These are phyloP conservation scores for Claviceps digitariae DNA, from an alignment of 2,329 filamentous ascomycete species.

Conservation along the genomic window DNA sequence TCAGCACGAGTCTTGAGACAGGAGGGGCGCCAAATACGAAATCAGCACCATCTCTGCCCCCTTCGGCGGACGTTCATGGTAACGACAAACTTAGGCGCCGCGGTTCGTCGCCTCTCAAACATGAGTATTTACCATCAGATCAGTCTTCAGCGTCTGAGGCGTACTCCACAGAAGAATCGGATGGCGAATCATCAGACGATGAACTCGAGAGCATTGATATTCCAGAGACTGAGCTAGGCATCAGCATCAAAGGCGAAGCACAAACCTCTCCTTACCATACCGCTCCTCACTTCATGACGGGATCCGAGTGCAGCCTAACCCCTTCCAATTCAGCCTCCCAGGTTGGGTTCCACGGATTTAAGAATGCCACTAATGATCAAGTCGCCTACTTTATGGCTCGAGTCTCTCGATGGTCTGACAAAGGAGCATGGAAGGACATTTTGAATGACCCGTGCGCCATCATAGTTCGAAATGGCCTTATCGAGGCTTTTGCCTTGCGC, in stretches of 20 bases:
- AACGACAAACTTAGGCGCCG: slow-evolving; percentile 46
- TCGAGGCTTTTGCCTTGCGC: slow-evolving; percentile 39
- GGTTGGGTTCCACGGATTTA: slow-evolving; percentile 40
- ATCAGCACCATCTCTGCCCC: slow-evolving; percentile 11
- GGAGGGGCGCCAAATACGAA: slow-evolving; percentile 1
- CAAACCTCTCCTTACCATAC: slow-evolving; percentile 19
- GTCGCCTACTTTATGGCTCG: slow-evolving; percentile 35
- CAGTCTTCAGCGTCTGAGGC: slow-evolving; percentile 42
- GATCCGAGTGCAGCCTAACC: slow-evolving; percentile 48
- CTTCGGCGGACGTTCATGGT: slow-evolving; percentile 26
- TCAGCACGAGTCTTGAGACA: slow-evolving; percentile 21
- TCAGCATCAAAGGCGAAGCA: slow-evolving; percentile 34
- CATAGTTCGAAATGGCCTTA: slow-evolving; percentile 41
- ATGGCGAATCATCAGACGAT: slow-evolving; percentile 33
- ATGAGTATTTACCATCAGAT: slow-evolving; percentile 86
- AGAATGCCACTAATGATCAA: slow-evolving; percentile 24
- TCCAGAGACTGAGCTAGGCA: slow-evolving; percentile 43
- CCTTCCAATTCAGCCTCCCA: slow-evolving; percentile 78
- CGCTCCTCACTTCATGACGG: slow-evolving; percentile 23
- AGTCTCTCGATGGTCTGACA: slow-evolving; percentile 50
- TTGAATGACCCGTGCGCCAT: slow-evolving; percentile 38
- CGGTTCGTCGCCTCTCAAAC: slow-evolving; percentile 86
- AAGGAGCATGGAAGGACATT: slow-evolving; percentile 47
- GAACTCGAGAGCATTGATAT: slow-evolving; percentile 48
- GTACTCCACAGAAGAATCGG: slow-evolving; percentile 38